Percentiles rank a stretch among this genome's conserved stretches.
Evolutionary conservation across 768 basidiomycete genomes (phyloP).

Genomic region (Serendipita sp.): DNA sequence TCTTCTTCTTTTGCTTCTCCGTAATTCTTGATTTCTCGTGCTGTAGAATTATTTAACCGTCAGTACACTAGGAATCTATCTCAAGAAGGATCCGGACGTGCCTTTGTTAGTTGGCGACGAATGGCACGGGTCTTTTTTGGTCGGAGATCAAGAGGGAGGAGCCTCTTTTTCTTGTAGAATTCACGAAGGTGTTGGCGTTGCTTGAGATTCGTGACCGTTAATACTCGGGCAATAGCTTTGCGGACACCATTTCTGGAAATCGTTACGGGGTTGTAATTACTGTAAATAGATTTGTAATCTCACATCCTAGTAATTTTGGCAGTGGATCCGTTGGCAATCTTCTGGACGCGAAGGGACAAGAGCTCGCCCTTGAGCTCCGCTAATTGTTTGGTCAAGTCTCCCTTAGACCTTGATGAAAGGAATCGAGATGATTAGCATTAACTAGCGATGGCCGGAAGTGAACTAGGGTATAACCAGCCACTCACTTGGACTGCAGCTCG

Average conservation of each 20-base stretch:
- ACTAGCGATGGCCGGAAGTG: not conserved
- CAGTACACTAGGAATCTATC: not conserved
- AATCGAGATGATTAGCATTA: not conserved
- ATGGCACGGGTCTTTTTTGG: conserved; percentile 97
- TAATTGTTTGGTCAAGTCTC: conserved; percentile 90
- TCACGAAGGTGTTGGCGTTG: conserved; percentile 91
- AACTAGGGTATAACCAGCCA: conserved; percentile 7
- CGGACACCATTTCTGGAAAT: conserved; percentile 70
- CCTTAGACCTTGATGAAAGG: conserved; percentile 57
- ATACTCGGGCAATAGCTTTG: conserved; percentile 94
- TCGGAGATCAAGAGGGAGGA: conserved; percentile 92
- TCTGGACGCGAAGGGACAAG: conserved; percentile 85
- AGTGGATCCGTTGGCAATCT: conserved; percentile 89
- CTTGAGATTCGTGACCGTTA: conserved; percentile 99
- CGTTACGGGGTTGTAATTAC: not conserved
- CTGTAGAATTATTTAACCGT: conserved; percentile 25
- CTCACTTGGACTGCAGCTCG: conserved; percentile 90
- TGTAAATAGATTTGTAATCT: conserved; percentile 16
- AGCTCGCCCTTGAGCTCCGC: conserved; percentile 92
- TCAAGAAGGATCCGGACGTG: conserved; percentile 21
- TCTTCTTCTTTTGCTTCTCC: conserved; percentile 86
- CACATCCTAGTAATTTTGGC: conserved; percentile 97
- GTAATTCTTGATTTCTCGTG: conserved; percentile 78
- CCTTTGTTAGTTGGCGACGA: conserved; percentile 84
- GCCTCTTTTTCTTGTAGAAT: conserved; percentile 95